Evolutionary conservation across 306 rosid genomes (phyloP).

Genomic region (Sindora glabra): DNA sequence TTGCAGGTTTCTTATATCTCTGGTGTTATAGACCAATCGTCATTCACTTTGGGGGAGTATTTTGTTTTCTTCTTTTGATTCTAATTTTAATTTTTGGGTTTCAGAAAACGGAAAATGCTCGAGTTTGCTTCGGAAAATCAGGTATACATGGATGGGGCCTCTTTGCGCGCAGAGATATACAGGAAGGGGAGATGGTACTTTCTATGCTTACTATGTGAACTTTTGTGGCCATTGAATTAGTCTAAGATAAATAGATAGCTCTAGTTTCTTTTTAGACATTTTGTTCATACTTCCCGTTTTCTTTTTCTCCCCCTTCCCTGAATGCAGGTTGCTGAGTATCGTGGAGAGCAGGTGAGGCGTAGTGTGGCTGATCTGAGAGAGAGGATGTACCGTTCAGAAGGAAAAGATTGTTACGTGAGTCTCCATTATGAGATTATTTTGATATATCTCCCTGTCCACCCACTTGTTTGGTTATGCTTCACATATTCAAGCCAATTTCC

Average conservation of each 20-base stretch:
- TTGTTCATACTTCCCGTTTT: slow-evolving; percentile 14
- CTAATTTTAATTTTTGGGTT: no score
- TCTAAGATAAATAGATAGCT: not conserved
- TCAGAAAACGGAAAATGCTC: no score
- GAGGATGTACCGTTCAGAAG: slow-evolving; percentile 58
- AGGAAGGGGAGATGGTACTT: no score
- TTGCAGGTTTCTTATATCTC: no score
- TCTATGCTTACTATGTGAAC: slow-evolving; percentile 20
- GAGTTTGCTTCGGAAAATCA: no score
- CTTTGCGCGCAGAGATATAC: no score
- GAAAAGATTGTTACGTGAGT: slow-evolving; percentile 97
- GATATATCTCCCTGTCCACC: not conserved
- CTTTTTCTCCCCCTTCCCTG: no score
- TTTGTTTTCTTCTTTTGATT: no score
- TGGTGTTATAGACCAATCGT: no score
- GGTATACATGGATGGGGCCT: no score
- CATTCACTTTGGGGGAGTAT: no score
- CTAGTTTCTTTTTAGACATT: not conserved
- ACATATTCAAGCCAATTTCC: not conserved
- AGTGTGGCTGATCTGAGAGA: slow-evolving; percentile 90
- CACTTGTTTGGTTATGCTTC: not conserved
- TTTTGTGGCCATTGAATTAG: not conserved
- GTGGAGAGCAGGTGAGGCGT: slow-evolving; percentile 80
- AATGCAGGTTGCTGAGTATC: slow-evolving; percentile 86
- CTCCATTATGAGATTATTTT: not conserved